These are phyloP conservation scores for Podaxis mareebaensis DNA, from an alignment of 768 basidiomycete species.

Conservation along the genomic window DNA sequence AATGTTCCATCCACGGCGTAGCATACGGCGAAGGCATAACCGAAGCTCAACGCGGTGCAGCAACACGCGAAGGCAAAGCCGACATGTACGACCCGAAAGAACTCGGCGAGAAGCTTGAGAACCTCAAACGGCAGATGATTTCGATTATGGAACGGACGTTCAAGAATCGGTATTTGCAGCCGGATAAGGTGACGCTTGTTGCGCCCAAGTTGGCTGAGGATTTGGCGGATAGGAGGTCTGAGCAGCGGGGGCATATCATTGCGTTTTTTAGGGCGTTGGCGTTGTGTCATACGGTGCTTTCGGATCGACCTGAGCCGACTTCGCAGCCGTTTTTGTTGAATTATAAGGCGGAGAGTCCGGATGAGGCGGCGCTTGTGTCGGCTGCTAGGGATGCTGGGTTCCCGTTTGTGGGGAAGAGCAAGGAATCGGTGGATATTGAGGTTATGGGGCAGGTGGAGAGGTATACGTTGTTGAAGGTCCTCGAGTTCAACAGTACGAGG, in stretches of 20 bases:
- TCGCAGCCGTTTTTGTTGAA: constrained; percentile 63
- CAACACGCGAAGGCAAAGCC: constrained; percentile 74
- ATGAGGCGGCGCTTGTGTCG: constrained; percentile 91
- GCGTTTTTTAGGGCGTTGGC: constrained; percentile 96
- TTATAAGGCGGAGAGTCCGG: constrained; percentile 97
- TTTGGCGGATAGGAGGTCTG: constrained; percentile 58
- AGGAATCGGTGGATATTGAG: constrained; percentile 82
- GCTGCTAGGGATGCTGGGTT: constrained; percentile 94
- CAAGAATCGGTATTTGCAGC: constrained; percentile 85
- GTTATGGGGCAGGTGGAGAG: constrained; percentile 88
- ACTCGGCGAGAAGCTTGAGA: constrained; percentile 62
- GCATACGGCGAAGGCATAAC: constrained; percentile 93
- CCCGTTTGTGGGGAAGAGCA: constrained; percentile 78
- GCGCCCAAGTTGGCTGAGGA: constrained; percentile 84
- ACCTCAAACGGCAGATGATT: constrained; percentile 78
- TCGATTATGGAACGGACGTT: constrained; percentile 71
- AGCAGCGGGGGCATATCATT: constrained; percentile 66
- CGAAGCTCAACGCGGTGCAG: constrained; percentile 92
- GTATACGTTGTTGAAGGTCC: constrained; percentile 73
- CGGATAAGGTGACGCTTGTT: constrained; percentile 83
- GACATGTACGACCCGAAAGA: constrained; percentile 70
- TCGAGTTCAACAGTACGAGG: constrained; percentile 93
- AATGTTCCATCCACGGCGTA: constrained; percentile 84
- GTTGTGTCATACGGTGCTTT: constrained; percentile 88
- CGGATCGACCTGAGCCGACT: constrained; percentile 69